These are phyloP conservation scores for Aquilaria sinensis DNA, from an alignment of 345 rosid species.

Conservation along the genomic window DNA sequence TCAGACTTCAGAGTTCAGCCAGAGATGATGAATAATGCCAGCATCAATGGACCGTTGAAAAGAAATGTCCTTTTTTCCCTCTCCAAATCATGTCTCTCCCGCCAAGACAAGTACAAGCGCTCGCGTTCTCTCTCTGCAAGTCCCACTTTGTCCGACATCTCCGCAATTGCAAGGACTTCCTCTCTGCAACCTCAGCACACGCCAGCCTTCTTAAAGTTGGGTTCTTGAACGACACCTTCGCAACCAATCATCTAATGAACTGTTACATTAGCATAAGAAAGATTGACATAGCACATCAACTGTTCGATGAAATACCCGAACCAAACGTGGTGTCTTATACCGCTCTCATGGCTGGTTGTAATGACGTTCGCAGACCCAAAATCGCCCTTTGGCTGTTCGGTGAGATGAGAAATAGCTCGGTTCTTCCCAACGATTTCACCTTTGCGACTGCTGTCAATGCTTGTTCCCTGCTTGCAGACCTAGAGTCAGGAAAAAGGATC, in stretches of 20 bases:
- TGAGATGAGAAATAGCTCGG: slow-evolving; percentile 30
- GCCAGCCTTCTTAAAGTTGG: slow-evolving; percentile 39
- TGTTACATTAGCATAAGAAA: slow-evolving; percentile 26
- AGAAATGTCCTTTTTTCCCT: slow-evolving; percentile 12
- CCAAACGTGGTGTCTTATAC: slow-evolving; percentile 79
- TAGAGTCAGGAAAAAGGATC: slow-evolving; percentile 38
- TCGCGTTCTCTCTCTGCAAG: slow-evolving; percentile 15
- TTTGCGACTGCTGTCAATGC: slow-evolving; percentile 53
- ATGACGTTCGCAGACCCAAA: slow-evolving; percentile 26
- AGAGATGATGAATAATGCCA: no score
- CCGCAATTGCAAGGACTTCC: slow-evolving; percentile 22
- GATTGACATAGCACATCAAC: slow-evolving; percentile 24
- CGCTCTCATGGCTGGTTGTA: slow-evolving; percentile 53
- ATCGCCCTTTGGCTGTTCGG: slow-evolving; percentile 32
- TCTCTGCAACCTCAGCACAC: slow-evolving; percentile 25
- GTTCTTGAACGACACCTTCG: slow-evolving; percentile 19
- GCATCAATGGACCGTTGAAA: background rate
- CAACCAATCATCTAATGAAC: slow-evolving; percentile 46
- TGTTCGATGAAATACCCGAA: slow-evolving; percentile 68
- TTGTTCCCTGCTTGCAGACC: slow-evolving; percentile 44
- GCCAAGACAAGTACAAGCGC: slow-evolving; percentile 18
- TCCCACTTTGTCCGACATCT: slow-evolving; percentile 26
- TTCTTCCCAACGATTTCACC: slow-evolving; percentile 56
- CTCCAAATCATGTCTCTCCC: slow-evolving; percentile 15
- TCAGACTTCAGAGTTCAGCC: no score